Base-by-base conservation (phyloP, 164 flowering plant genomes). In the Liriodendron chinense region DNA sequence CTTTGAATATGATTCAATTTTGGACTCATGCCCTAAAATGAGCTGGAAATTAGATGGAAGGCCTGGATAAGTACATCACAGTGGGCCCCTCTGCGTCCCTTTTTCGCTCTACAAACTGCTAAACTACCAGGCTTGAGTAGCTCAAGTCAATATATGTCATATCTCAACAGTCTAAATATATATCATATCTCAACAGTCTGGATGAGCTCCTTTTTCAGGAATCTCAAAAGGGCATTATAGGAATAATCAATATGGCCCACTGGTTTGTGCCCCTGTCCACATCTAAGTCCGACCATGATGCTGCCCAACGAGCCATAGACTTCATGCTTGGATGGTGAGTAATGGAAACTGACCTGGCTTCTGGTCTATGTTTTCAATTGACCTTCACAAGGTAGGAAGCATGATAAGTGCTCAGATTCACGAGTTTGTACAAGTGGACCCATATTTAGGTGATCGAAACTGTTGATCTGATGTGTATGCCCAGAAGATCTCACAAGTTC, bases 271-370 rank as follows among this genome's bases (percentile, higher is more conserved):
- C 97, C 49, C 16, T 59, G 1, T 81, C 91, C 24, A 82, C 83
- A 47, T 53, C 81, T n/a, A 79, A 71, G 2, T 79, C 80, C 56
- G 94, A 92, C 74, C 74, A 28, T 3, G 25, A 72, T 23, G 94
- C 93, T 24, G 71, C 91, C 50, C 83, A 86, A 77, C 80, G 91
- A 76, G 86, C 85, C 56, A 22, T 68, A 1, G 90, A 87, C 26
- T 90, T 88, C 76, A 65, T 43, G n/a, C 1, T 80, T 65, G 92
- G 93, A 53, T 88, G 91, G 94, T 92, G 67, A 78, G 86, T 80
- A 4, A 8, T 47, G 47, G 67, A 9, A 21, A 21, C 3, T 7
- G 20, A 20, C 12, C 7, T 64, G 26, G 12, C 13, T 64, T 16
- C 14, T 26, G 5, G 1, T 14, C 48, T 67, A 12, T 14, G 16